These are phyloP conservation scores for Casuarina cunninghamiana DNA, from an alignment of 306 rosid genomes.

Conservation along the genomic window DNA sequence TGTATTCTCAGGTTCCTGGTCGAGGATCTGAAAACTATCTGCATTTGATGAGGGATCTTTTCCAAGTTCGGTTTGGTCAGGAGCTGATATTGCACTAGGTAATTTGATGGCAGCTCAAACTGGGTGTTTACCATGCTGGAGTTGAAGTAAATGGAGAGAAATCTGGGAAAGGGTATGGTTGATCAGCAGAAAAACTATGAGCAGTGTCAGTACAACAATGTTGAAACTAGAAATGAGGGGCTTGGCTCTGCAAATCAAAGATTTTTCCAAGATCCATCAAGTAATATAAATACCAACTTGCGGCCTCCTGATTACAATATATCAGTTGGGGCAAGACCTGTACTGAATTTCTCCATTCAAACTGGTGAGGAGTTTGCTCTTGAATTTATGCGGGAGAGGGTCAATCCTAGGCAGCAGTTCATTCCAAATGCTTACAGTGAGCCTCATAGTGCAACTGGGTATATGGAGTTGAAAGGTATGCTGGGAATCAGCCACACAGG, in stretches of 20 bases:
- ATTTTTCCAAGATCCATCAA: conserved; percentile 47
- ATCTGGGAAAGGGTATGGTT: conserved; percentile 25
- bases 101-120: conserved; percentile 12
- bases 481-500: conserved; percentile 54
- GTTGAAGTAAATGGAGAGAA: conserved; percentile 26
- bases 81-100: conserved; percentile 13
- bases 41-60: conserved; percentile 21
- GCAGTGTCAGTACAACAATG: conserved; percentile 38
- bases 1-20: conserved; percentile 15
- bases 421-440: conserved; percentile 57
- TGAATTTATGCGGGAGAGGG: conserved; percentile 92
- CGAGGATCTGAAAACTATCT: conserved; percentile 20
- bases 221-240: conserved; percentile 59
- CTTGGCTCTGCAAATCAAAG: conserved; percentile 48
- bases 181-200: conserved; percentile 43
- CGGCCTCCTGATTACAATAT: conserved; percentile 58
- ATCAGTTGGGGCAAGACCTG: conserved; percentile 61
- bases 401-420: conserved; percentile 57
- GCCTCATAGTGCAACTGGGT: conserved; percentile 54
- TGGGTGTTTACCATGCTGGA: conserved; percentile 24
- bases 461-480: conserved; percentile 55
- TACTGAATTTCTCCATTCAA: conserved; percentile 78
- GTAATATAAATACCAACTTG: conserved; percentile 44
- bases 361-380: conserved; percentile 90
- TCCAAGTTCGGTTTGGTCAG: not conserved